These are phyloP conservation scores for Vaccinium corymbosum DNA, from an alignment of 148 eudicot species.

Conservation along the genomic window DNA sequence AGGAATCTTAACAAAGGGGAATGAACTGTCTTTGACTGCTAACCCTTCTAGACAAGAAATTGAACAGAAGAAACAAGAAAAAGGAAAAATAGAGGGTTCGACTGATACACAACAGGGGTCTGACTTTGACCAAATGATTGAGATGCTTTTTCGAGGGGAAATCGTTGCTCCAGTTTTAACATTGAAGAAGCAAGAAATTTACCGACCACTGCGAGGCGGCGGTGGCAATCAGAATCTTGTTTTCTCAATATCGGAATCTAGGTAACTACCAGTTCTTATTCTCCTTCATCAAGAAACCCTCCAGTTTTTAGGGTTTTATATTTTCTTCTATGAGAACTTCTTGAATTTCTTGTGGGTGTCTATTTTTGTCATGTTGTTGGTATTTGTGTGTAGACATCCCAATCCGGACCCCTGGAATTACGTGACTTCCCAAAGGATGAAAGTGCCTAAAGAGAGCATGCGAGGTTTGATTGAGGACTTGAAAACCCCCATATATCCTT, in stretches of 20 bases:
- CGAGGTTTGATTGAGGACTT: too few relatives aligned
- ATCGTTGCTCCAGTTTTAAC: neutral
- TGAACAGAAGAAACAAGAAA: neutral
- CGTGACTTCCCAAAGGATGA: too few relatives aligned
- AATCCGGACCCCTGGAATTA: too few relatives aligned
- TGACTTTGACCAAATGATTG: neutral
- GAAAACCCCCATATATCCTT: too few relatives aligned
- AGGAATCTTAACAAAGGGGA: neutral
- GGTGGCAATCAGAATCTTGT: neutral
- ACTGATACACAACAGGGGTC: neutral
- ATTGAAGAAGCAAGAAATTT: neutral
- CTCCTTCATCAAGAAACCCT: neutral
- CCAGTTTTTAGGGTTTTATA: neutral
- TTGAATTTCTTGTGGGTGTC: neutral
- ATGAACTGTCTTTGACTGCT: neutral
- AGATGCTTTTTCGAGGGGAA: neutral
- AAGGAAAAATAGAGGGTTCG: neutral
- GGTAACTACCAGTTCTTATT: neutral
- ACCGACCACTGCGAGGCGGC: neutral
- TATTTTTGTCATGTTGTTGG: too few relatives aligned
- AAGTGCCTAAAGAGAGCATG: too few relatives aligned
- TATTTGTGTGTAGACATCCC: too few relatives aligned
- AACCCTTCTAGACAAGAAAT: neutral
- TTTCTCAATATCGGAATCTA: neutral
- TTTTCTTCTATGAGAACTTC: neutral